These are phyloP conservation scores for Paracorniculantispora psalliotae DNA, from an alignment of 2,329 filamentous ascomycete species.

Conservation along the genomic window DNA sequence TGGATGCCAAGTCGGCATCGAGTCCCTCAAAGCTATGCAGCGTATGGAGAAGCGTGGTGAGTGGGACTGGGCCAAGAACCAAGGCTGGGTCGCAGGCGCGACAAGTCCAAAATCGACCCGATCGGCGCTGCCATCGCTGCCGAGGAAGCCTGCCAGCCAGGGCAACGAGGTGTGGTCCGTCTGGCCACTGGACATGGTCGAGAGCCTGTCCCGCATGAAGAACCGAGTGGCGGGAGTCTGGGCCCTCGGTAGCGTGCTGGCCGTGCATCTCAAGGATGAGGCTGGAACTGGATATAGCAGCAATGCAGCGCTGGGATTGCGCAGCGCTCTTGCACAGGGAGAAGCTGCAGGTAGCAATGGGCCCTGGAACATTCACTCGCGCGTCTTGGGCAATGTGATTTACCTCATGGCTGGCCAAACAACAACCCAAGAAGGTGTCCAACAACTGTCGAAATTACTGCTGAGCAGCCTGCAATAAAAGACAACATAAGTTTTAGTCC, in stretches of 20 bases:
- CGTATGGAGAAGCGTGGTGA: slow-evolving; percentile 49
- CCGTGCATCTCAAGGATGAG: slow-evolving; percentile 49
- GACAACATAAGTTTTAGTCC: not conserved
- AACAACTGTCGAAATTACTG: slow-evolving; percentile 19
- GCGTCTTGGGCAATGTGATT: slow-evolving; percentile 53
- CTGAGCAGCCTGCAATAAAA: not conserved
- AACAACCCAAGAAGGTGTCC: slow-evolving; percentile 27
- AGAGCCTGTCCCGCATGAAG: slow-evolving; percentile 49
- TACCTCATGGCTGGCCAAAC: slow-evolving; percentile 54
- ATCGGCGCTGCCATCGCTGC: not conserved
- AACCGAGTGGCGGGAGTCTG: slow-evolving; percentile 59
- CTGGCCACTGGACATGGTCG: slow-evolving; percentile 61
- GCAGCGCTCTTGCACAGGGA: slow-evolving; percentile 29
- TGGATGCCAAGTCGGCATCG: slow-evolving; percentile 73
- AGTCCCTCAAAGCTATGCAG: slow-evolving; percentile 56
- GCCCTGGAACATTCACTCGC: slow-evolving; percentile 47
- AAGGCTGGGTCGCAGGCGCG: slow-evolving; percentile 33
- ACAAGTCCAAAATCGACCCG: too few relatives aligned
- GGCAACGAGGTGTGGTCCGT: slow-evolving; percentile 54
- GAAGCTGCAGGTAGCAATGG: slow-evolving; percentile 23
- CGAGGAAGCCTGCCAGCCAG: not conserved
- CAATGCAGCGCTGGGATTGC: slow-evolving; percentile 39
- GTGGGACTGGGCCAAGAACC: slow-evolving; percentile 52
- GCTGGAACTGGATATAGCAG: slow-evolving; percentile 43
- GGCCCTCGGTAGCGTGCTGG: slow-evolving; percentile 70